Conservation (phyloP, 805 yeast species). For the Wickerhamomyces silvicola region DNA sequence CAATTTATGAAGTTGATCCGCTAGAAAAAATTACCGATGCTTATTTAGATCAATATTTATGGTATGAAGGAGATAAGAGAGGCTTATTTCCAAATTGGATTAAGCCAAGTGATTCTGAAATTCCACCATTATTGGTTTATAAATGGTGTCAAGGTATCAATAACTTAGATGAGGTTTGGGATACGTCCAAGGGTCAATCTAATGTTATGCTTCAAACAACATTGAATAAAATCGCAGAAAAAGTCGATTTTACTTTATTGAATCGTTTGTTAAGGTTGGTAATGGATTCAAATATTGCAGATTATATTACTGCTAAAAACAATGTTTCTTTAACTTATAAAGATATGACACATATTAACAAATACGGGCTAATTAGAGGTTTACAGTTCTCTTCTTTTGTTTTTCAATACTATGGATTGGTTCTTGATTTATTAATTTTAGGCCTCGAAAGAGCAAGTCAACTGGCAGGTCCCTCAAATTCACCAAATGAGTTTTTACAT, state of each 20-base stretch:
- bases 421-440: conserved; percentile 71
- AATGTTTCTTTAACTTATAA: conserved; percentile 77
- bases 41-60: conserved; percentile 86
- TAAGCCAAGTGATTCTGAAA: conserved; percentile 90
- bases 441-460: conserved; percentile 87
- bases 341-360: conserved; percentile 92
- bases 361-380: conserved; percentile 83
- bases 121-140: conserved; percentile 85
- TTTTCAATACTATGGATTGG: conserved; percentile 83
- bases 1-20: conserved; percentile 86
- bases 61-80: conserved; percentile 92
- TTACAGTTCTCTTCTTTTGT: conserved; percentile 86
- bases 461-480: conserved; percentile 68
- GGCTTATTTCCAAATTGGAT: conserved; percentile 92
- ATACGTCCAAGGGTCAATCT: conserved; percentile 62
- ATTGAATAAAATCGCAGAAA: conserved; percentile 67
- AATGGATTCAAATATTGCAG: conserved; percentile 88
- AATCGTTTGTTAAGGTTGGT: conserved; percentile 76
- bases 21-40: conserved; percentile 95
- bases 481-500: conserved; percentile 75
- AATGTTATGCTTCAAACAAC: conserved; percentile 81
- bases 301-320: conserved; percentile 87
- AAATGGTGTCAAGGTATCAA: conserved; percentile 94
- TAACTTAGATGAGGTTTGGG: conserved; percentile 76
- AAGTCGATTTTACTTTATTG: conserved; percentile 79